These are phyloP conservation scores for Malassezia vespertilionis DNA, from an alignment of 1,284 basidiomycete species.

Conservation along the genomic window DNA sequence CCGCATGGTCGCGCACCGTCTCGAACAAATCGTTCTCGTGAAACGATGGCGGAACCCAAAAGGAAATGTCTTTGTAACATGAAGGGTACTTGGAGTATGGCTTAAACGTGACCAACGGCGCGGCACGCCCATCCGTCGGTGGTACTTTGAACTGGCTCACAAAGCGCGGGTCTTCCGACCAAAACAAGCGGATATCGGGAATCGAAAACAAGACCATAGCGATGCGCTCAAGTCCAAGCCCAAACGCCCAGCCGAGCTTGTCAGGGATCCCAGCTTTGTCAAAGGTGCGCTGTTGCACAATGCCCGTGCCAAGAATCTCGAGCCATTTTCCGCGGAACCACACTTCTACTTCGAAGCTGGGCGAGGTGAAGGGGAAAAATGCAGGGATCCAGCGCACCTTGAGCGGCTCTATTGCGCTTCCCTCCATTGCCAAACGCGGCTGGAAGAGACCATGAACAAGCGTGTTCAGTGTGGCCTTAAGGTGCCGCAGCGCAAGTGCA, in stretches of 20 bases:
- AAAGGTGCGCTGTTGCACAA: slow-evolving; percentile 77
- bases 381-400: slow-evolving; percentile 93
- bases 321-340: slow-evolving; percentile 94
- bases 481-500: slow-evolving; percentile 63
- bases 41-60: slow-evolving; percentile 52
- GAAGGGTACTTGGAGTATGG: slow-evolving; percentile 44
- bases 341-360: slow-evolving; percentile 95
- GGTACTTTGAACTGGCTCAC: slow-evolving; percentile 69
- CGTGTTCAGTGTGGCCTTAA: slow-evolving; percentile 83
- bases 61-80: slow-evolving; percentile 54
- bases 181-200: slow-evolving; percentile 98
- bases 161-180: slow-evolving; percentile 83
- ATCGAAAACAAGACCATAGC: slow-evolving; percentile 97
- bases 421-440: slow-evolving; percentile 45
- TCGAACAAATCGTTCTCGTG: slow-evolving; percentile 98
- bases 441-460: slow-evolving; percentile 72
- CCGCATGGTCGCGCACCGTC: slow-evolving; percentile 77
- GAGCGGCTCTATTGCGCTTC: slow-evolving; percentile 55
- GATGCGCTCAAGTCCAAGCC: slow-evolving; percentile 89
- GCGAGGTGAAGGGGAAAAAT: slow-evolving; percentile 93
- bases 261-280: slow-evolving; percentile 57
- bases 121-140: too few species aligned
- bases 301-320: slow-evolving; percentile 88
- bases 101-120: slow-evolving; percentile 37
- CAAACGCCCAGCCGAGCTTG: slow-evolving; percentile 95